Conservation (phyloP, 306 rosid genomes). For the Cajanus cajan region DNA sequence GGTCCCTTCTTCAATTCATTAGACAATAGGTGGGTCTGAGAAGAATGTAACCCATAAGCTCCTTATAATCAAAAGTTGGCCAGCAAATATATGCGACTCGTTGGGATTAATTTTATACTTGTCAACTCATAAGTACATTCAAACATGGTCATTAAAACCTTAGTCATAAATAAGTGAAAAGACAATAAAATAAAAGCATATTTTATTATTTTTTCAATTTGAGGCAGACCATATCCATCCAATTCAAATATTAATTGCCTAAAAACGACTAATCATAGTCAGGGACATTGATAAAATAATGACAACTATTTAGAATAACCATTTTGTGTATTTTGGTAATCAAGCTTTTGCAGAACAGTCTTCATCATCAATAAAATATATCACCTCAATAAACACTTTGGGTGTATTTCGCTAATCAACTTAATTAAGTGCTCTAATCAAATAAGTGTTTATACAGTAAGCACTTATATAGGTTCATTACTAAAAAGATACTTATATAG, state of each 20-base stretch:
- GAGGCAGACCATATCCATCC: not conserved
- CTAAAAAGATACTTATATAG: not conserved
- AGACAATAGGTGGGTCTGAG: constrained; percentile 4
- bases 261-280: not conserved
- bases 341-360: not conserved
- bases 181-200: not conserved
- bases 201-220: not conserved
- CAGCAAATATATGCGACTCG: not conserved
- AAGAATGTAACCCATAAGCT: constrained; percentile 16
- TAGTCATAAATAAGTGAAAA: not conserved
- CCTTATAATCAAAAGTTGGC: not conserved
- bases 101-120: constrained; percentile 1
- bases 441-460: too few species aligned
- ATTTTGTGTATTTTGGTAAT: not conserved
- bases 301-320: not conserved
- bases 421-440: not conserved
- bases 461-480: too few species aligned
- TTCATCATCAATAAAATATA: not conserved
- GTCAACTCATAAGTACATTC: not conserved
- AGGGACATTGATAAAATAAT: not conserved
- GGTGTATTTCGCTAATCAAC: not conserved
- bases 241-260: not conserved
- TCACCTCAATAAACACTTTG: not conserved
- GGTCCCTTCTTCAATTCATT: constrained; percentile 23
- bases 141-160: not conserved